Conservation (phyloP, 352 stramenopile genomes). For the Globisporangium solare region DNA sequence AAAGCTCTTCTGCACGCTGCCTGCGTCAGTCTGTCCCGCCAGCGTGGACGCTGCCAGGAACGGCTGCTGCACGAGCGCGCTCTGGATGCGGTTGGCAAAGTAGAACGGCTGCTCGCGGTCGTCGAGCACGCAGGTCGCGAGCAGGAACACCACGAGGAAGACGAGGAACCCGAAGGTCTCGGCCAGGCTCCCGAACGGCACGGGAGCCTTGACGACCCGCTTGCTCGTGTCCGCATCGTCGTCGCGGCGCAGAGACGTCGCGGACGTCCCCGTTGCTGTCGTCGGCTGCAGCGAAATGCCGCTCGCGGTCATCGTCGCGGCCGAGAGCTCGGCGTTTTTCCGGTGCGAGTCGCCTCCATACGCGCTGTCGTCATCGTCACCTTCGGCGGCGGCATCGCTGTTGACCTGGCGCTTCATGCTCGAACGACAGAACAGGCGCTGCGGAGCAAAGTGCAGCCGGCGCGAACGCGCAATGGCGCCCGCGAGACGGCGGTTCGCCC, state of each 20-base stretch:
- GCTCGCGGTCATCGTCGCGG: background rate
- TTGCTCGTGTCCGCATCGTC: slow-evolving; percentile 25
- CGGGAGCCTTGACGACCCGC: slow-evolving; percentile 23
- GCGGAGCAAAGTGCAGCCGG: background rate
- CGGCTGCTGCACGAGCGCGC: slow-evolving; percentile 36
- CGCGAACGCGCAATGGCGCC: too few species aligned
- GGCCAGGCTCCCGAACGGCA: slow-evolving; percentile 49
- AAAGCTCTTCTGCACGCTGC: slow-evolving; percentile 37
- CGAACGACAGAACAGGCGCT: background rate
- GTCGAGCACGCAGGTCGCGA: slow-evolving; percentile 45
- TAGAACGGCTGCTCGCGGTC: slow-evolving; percentile 51
- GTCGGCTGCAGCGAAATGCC: slow-evolving; percentile 6
- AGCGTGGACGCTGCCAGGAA: slow-evolving; percentile 22
- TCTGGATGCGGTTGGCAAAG: slow-evolving; percentile 53
- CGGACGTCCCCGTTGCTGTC: background rate
- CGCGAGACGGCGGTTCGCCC: background rate
- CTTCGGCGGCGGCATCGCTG: background rate
- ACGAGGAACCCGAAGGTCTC: slow-evolving; percentile 44
- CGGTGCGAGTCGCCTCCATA: too few species aligned
- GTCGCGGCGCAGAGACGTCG: background rate
- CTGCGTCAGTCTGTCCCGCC: too few species aligned
- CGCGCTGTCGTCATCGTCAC: background rate
- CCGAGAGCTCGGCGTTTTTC: slow-evolving; percentile 6
- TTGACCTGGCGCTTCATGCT: slow-evolving; percentile 33
- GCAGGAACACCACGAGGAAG: slow-evolving; percentile 55